These are phyloP conservation scores for Furculomyces boomerangus DNA, from an alignment of 371 early-diverging fungal genomes.

Conservation along the genomic window DNA sequence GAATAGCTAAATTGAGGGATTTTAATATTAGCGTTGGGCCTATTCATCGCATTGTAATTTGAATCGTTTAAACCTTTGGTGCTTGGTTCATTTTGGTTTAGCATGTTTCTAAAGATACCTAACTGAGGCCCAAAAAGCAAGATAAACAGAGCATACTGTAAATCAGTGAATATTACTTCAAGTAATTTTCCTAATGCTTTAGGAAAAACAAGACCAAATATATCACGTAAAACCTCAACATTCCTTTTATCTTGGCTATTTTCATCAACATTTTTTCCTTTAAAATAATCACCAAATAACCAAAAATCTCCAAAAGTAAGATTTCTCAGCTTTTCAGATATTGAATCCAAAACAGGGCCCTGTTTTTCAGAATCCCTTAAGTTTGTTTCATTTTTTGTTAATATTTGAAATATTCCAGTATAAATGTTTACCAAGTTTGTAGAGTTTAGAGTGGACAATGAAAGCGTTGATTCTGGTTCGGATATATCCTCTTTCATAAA, in stretches of 20 bases:
- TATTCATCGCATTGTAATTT: too few relatives aligned
- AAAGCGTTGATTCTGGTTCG: neutral
- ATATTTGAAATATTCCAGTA: too few relatives aligned
- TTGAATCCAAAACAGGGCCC: too few relatives aligned
- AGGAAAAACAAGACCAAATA: neutral
- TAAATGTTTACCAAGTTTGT: neutral
- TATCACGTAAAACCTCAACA: neutral
- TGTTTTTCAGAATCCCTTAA: too few relatives aligned
- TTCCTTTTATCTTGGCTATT: neutral
- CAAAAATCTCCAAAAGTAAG: neutral
- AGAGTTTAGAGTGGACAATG: neutral
- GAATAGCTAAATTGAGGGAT: constrained; percentile 19
- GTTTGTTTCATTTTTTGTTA: too few relatives aligned
- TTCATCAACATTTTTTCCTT: neutral
- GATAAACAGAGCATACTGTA: neutral
- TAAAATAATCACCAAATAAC: neutral
- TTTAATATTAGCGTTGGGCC: constrained; percentile 13
- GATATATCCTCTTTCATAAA: neutral
- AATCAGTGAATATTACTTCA: neutral
- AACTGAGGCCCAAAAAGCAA: neutral
- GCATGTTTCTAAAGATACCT: neutral
- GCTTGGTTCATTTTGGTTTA: neutral
- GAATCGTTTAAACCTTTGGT: constrained; percentile 4
- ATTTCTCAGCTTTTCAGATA: neutral
- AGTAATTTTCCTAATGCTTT: neutral